phyloP scores from a whole-genome alignment of 805 yeast species.

The Torulaspora franciscae region DNA sequence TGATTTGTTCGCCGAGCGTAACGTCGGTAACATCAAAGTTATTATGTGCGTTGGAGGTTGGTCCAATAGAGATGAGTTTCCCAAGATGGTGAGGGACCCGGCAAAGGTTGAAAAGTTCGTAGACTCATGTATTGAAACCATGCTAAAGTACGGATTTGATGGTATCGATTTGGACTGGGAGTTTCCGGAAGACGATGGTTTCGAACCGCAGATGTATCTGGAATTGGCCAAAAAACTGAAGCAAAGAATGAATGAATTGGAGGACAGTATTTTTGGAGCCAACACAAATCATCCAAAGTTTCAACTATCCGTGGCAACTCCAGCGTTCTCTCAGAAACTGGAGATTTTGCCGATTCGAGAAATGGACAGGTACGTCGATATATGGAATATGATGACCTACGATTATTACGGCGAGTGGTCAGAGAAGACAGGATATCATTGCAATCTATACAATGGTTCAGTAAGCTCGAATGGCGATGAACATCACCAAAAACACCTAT shows the following conservation, averaged over 20 bases:
- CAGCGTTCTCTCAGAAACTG: slow-evolving; percentile 53
- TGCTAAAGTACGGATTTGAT: slow-evolving; percentile 63
- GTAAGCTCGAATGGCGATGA: background rate
- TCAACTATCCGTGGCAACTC: slow-evolving; percentile 68
- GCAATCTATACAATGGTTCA: slow-evolving; percentile 48
- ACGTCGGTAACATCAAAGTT: slow-evolving; percentile 43
- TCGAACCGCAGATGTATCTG: slow-evolving; percentile 45
- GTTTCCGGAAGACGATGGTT: slow-evolving; percentile 50
- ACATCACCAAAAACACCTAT: slow-evolving; percentile 11
- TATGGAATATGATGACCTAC: slow-evolving; percentile 89
- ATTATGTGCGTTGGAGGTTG: slow-evolving; percentile 85
- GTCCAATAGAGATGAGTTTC: slow-evolving; percentile 49
- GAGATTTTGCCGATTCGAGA: slow-evolving; percentile 41
- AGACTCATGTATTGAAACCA: slow-evolving; percentile 42
- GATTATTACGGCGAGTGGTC: slow-evolving; percentile 85
- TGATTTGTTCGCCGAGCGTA: slow-evolving; percentile 8
- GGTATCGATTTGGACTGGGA: slow-evolving; percentile 97
- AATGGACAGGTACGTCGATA: slow-evolving; percentile 56
- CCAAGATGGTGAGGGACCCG: slow-evolving; percentile 40
- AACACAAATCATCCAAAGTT: slow-evolving; percentile 29
- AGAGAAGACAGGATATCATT: slow-evolving; percentile 54
- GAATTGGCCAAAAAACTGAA: slow-evolving; percentile 42
- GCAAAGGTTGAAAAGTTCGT: slow-evolving; percentile 45
- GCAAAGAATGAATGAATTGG: slow-evolving; percentile 38
- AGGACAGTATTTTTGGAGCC: slow-evolving; percentile 24